Percentiles rank a stretch among this genome's conserved stretches.
Evolutionary conservation across 352 stramenopile genomes (phyloP).

Genomic region (Phytophthora hibernalis): DNA sequence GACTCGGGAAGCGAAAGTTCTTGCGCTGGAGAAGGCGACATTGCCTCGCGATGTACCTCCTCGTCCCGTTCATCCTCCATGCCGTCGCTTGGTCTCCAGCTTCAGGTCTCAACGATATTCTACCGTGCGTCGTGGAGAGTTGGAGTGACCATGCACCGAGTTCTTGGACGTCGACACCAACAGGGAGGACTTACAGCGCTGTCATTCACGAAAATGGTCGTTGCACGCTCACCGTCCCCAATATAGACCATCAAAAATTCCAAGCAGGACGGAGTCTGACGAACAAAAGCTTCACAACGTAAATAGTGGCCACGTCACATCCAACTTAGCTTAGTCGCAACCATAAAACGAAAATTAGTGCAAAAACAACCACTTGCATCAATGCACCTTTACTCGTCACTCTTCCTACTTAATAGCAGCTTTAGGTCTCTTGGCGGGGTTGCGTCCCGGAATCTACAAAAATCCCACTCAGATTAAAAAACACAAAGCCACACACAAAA

Average conservation of each 20-base stretch:
- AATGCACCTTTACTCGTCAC: too few relatives aligned
- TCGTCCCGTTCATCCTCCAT: conserved; percentile 18
- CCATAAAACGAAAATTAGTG: neutral
- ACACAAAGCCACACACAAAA: too few relatives aligned
- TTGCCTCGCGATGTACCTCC: conserved; percentile 18
- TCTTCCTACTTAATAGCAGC: conserved; percentile 29
- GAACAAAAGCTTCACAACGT: neutral
- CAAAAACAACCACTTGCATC: neutral
- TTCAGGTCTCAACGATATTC: conserved; percentile 3
- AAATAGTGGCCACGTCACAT: neutral
- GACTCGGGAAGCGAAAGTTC: neutral
- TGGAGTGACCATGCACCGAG: conserved; percentile 14
- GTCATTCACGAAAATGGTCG: conserved; percentile 13
- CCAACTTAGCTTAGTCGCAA: neutral
- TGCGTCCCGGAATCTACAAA: conserved; percentile 62
- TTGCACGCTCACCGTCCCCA: neutral
- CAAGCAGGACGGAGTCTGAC: neutral
- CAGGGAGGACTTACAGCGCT: neutral
- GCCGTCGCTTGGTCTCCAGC: conserved; percentile 5
- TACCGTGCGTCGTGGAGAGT: conserved; percentile 8
- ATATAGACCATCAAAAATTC: neutral
- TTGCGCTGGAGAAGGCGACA: conserved; percentile 10
- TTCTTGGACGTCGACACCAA: conserved; percentile 12
- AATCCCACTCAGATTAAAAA: neutral
- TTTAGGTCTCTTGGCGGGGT: conserved; percentile 66